phyloP scores from a whole-genome alignment of 2,329 filamentous ascomycete genomes.

The Incumbomyces lentus region DNA sequence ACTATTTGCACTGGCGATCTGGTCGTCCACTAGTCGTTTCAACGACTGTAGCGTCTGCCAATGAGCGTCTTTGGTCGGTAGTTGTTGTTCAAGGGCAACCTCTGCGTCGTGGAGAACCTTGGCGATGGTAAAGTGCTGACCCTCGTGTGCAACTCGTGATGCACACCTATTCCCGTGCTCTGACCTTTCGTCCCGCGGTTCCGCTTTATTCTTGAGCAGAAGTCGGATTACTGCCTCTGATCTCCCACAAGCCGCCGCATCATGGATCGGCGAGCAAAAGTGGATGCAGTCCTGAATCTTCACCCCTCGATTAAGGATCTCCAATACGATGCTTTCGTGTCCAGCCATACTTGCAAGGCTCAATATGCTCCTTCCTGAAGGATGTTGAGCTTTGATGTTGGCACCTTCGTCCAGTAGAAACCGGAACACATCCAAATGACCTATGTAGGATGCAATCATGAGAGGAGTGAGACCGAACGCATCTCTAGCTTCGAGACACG shows the following conservation, averaged over 20 bases:
- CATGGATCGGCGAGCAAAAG: constrained; percentile 5
- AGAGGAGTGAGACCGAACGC: constrained; percentile 2
- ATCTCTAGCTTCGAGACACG: neutral
- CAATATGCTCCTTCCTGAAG: neutral
- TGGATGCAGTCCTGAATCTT: neutral
- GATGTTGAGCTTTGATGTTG: neutral
- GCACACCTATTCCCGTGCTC: constrained; percentile 1
- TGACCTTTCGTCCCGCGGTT: constrained; percentile 2
- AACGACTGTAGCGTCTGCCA: neutral
- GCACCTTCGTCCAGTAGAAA: neutral
- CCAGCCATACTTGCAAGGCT: constrained; percentile 6
- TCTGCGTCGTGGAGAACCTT: neutral
- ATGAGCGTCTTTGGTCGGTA: constrained; percentile 1
- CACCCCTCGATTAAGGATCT: neutral
- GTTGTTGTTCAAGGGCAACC: neutral
- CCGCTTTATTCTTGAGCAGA: constrained; percentile 1
- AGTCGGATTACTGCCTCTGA: neutral
- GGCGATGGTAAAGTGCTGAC: neutral
- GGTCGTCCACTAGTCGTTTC: neutral
- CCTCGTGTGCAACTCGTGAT: neutral
- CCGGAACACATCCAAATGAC: neutral
- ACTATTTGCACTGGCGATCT: neutral
- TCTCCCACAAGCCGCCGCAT: neutral
- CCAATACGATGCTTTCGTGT: neutral
- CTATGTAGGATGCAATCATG: neutral